These are phyloP conservation scores for Chrysanthemum lavandulifolium DNA, from an alignment of 129 eudicot species.

Conservation along the genomic window DNA sequence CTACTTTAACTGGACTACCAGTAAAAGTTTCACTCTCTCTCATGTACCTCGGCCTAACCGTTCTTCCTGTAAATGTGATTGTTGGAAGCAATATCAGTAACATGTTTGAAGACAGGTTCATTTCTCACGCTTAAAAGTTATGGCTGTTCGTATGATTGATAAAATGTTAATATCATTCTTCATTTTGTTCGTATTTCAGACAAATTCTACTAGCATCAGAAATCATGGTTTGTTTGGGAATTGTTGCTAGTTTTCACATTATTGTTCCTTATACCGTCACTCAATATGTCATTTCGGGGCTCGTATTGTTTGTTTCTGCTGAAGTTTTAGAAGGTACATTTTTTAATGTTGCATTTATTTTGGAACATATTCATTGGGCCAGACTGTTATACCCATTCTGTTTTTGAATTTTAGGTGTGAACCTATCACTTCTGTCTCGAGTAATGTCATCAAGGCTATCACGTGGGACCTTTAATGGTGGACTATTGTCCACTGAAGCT, in stretches of 20 bases:
- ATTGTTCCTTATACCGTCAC: constrained; percentile 65
- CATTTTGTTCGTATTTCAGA: constrained; percentile 43
- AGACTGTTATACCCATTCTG: background rate
- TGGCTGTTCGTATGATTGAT: background rate
- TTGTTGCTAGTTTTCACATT: constrained; percentile 66
- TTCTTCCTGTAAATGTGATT: constrained; percentile 77
- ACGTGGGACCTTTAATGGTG: constrained; percentile 94
- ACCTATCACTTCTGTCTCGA: constrained; percentile 79
- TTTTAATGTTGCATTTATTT: background rate
- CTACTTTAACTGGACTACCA: constrained; percentile 78
- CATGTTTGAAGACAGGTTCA: constrained; percentile 86
- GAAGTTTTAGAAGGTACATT: constrained; percentile 90
- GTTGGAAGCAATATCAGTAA: constrained; percentile 89
- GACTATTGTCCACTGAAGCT: constrained; percentile 89
- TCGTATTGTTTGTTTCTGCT: constrained; percentile 86
- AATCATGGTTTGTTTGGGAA: constrained; percentile 78
- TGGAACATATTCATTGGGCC: background rate
- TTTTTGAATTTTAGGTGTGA: constrained; percentile 55
- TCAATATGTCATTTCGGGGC: constrained; percentile 87
- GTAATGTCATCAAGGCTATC: constrained; percentile 97
- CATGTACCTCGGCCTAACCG: constrained; percentile 90
- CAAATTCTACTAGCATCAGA: constrained; percentile 90
- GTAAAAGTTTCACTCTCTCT: constrained; percentile 74
- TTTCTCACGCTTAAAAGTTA: background rate
- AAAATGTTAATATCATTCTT: background rate